phyloP scores from a whole-genome alignment of 192 early-diverging fungal genomes.

The Backusella macrospora region DNA sequence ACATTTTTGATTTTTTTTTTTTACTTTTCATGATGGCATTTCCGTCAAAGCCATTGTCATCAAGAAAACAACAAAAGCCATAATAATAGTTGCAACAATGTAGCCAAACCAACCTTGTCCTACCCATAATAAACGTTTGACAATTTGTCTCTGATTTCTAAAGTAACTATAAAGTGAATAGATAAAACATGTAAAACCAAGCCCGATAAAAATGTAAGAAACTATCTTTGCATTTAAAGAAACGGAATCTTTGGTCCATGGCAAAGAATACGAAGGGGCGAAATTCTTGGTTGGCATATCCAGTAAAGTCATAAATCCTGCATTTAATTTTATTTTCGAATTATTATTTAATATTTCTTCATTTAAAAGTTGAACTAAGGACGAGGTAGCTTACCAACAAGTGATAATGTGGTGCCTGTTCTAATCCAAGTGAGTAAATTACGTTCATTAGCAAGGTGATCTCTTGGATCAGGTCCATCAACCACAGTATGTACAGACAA shows the following conservation, averaged over 20 bases:
- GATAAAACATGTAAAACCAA: constrained; percentile 25
- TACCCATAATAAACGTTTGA: constrained; percentile 24
- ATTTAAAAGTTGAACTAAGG: not conserved
- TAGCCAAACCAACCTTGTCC: constrained; percentile 32
- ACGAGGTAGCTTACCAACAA: constrained; percentile 22
- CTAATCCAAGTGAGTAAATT: constrained; percentile 38
- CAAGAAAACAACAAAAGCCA: constrained; percentile 23
- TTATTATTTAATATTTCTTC: not conserved
- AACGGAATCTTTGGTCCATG: constrained; percentile 5
- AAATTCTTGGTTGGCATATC: constrained; percentile 24
- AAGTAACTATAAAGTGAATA: constrained; percentile 25
- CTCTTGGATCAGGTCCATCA: constrained; percentile 32
- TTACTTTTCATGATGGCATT: not conserved
- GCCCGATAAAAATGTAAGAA: constrained; percentile 26
- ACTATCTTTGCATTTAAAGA: constrained; percentile 14
- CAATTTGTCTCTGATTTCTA: constrained; percentile 27
- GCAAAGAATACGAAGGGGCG: constrained; percentile 21
- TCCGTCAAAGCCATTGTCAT: constrained; percentile 26
- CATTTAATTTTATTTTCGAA: no score
- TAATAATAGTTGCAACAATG: constrained; percentile 17
- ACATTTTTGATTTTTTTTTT: not conserved
- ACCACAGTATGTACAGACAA: constrained; percentile 23
- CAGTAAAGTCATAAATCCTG: constrained; percentile 21
- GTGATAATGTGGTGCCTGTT: constrained; percentile 30
- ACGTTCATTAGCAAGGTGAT: constrained; percentile 40